Conservation (phyloP, 305 asterid species). For the Solanum hybrid region DNA sequence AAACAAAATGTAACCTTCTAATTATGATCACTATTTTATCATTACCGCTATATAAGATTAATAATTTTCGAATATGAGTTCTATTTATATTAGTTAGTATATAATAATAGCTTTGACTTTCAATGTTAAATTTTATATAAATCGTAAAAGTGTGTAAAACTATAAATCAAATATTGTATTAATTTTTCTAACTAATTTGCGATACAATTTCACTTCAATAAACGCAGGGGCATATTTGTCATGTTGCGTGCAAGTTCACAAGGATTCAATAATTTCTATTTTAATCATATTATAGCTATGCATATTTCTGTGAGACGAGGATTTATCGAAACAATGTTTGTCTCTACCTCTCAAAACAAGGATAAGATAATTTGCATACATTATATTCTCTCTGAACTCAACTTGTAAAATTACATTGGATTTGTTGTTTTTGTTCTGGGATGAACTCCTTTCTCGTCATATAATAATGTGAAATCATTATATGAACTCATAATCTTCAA, state of each 20-base stretch:
- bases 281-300: not conserved
- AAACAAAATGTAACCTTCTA: not conserved
- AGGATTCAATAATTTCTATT: not conserved
- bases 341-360: not conserved
- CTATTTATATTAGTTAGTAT: not conserved
- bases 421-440: not conserved
- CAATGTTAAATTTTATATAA: not conserved
- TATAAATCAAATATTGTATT: too few relatives aligned
- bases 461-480: not conserved
- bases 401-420: not conserved
- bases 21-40: not conserved
- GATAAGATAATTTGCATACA: fast-evolving
- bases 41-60: not conserved
- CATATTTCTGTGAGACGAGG: not conserved
- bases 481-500: not conserved
- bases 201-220: not conserved
- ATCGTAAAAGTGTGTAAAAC: not conserved
- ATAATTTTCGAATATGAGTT: not conserved
- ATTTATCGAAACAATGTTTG: not conserved
- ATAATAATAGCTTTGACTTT: not conserved
- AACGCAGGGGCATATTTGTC: not conserved
- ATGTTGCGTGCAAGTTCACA: not conserved
- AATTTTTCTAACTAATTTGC: not conserved
- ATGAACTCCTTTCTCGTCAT: not conserved
- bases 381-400: fast-evolving